Evolutionary conservation across 2,329 filamentous ascomycete genomes (phyloP).

Genomic region (Nakataea oryzae): DNA sequence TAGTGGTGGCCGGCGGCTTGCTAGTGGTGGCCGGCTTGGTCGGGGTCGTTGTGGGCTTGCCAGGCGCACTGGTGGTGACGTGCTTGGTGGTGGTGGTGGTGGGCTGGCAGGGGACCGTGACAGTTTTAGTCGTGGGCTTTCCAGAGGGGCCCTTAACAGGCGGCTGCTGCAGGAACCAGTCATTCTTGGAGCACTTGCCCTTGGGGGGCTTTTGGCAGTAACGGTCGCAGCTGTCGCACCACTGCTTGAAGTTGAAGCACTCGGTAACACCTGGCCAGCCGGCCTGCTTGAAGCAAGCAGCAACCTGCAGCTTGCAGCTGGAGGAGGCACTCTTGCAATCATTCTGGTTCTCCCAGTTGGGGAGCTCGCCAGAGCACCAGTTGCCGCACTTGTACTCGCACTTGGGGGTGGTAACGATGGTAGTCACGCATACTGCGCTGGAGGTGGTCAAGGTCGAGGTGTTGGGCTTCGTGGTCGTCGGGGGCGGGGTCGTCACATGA

Average conservation of each 20-base stretch:
- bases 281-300: conserved; percentile 39
- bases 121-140: conserved; percentile 21
- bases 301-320: conserved; percentile 34
- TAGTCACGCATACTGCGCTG: conserved; percentile 35
- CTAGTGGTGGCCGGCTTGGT: background rate
- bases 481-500: conserved; percentile 5
- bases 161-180: conserved; percentile 30
- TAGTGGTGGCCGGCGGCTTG: conserved; percentile 16
- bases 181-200: conserved; percentile 25
- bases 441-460: conserved; percentile 25
- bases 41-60: conserved; percentile 16
- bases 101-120: conserved; percentile 20
- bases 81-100: conserved; percentile 5
- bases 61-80: conserved; percentile 4
- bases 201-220: conserved; percentile 26
- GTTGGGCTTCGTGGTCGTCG: conserved; percentile 6
- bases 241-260: conserved; percentile 39
- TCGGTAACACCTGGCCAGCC: conserved; percentile 36
- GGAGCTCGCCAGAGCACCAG: conserved; percentile 41
- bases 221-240: conserved; percentile 33
- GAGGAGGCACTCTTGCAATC: conserved; percentile 31
- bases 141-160: conserved; percentile 20
- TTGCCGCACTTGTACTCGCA: conserved; percentile 45
- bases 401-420: conserved; percentile 21
- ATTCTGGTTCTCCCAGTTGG: conserved; percentile 31